Evolutionary conservation across 352 stramenopile genomes (phyloP).

Genomic region (Globisporangium takayamanum): DNA sequence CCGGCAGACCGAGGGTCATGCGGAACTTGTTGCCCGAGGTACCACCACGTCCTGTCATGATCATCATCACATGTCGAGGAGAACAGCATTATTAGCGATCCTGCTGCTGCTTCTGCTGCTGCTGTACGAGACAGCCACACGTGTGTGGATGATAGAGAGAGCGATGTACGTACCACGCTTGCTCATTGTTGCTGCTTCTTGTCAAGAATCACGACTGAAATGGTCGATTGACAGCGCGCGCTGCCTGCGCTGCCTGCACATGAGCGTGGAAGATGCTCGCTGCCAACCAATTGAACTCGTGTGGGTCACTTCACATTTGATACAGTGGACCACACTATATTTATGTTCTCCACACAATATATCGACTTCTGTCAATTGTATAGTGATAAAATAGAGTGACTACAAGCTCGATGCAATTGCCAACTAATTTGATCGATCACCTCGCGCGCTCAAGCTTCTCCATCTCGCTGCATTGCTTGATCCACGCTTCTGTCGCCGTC

Average conservation of each 20-base stretch:
- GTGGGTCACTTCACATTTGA: background rate
- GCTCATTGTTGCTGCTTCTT: slow-evolving; percentile 82
- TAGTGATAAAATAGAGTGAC: too few relatives aligned
- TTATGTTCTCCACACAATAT: background rate
- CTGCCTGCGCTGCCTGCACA: too few relatives aligned
- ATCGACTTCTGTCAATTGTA: background rate
- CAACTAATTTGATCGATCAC: too few relatives aligned
- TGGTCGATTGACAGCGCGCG: background rate
- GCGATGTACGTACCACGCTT: slow-evolving; percentile 53
- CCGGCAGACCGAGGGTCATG: slow-evolving; percentile 98
- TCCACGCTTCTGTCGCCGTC: background rate
- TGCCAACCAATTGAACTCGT: slow-evolving; percentile 1
- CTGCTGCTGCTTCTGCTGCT: background rate
- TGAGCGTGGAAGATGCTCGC: background rate
- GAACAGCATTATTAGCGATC: background rate
- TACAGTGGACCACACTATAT: background rate
- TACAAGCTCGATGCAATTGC: background rate
- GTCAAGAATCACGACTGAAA: slow-evolving; percentile 78
- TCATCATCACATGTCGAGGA: background rate
- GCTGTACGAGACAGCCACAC: background rate
- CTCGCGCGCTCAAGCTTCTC: too few relatives aligned
- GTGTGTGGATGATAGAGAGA: background rate
- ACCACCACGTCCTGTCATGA: slow-evolving; percentile 87
- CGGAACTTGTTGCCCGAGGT: slow-evolving; percentile 98
- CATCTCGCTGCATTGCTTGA: too few relatives aligned